Evolutionary conservation across 1,284 basidiomycete genomes (phyloP), one percentile per base, ranked within the genome.

Genomic region (Abortiporus biennis): DNA sequence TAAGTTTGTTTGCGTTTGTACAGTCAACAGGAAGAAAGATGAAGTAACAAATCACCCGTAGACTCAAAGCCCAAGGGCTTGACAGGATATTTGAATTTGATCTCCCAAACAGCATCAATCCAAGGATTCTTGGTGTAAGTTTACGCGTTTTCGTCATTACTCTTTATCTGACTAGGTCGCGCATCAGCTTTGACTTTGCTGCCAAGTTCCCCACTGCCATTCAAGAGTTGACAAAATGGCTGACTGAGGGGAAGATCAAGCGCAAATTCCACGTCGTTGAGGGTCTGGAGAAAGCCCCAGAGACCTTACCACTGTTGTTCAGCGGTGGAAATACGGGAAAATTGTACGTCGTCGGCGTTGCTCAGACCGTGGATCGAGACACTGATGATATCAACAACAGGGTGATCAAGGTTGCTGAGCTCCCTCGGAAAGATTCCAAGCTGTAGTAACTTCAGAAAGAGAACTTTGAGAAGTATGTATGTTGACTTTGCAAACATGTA

Each of bases 261-360:
- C 75, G 86, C 36, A 83, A 85, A 51, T 92, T 90, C 65, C 84
- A 90, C 53, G 65, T 92, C 32, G 74, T 86, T 1, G 71, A 86
- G 43, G 88, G 86, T 0, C 64, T 92, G 23, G 77, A 85, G 46
- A 76, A 80, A 41, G 85, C 85, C 21, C 82, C 86, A 0, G 65
- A 69, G 11, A 77, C 83, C 3, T 61, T 93, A 43, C 72, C 72
- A 8, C 65, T 88, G 62, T 67, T 94, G 23, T 93, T 81, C 63
- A 75, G 63, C 1, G 90, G 90, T n/a, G 80, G 74, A 22, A 93
- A 92, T 57, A 81, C 73, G 0, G 90, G 91, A 24, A 92, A 94
- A 66, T 63, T 91, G 80, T 85, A 54, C 54, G 86, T 29, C 27
- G n/a, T n/a, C n/a, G n/a, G n/a, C n/a, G n/a, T n/a, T n/a, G n/a